phyloP scores from a whole-genome alignment of 2,329 filamentous ascomycete genomes.

The Penicillium brasilianum region DNA sequence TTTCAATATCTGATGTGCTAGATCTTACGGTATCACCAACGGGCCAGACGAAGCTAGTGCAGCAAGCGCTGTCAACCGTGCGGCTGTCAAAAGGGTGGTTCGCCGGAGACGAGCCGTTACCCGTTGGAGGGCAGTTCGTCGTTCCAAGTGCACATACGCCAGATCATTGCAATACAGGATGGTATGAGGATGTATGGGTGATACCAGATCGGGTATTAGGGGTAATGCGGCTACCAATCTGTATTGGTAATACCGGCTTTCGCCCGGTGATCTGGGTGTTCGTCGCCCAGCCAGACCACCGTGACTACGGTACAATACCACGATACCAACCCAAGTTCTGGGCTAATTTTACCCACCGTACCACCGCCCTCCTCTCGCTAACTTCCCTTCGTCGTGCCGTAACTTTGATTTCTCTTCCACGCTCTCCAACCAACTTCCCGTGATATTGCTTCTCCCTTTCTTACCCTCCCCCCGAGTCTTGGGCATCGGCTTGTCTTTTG shows the following conservation, averaged over 20 bases:
- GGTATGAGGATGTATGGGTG: neutral
- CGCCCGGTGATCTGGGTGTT: neutral
- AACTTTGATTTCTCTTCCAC: slow-evolving; percentile 10
- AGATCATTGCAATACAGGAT: neutral
- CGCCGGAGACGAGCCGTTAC: slow-evolving; percentile 3
- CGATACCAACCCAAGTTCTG: neutral
- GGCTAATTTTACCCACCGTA: neutral
- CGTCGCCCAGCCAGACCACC: neutral
- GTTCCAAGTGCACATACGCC: neutral
- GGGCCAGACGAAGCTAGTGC: neutral
- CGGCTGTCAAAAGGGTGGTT: slow-evolving; percentile 4
- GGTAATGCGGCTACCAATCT: neutral
- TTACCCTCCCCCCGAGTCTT: too few species aligned
- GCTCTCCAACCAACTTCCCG: neutral
- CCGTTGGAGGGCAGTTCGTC: neutral
- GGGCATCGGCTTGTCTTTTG: neutral
- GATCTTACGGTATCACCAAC: neutral
- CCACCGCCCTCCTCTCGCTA: slow-evolving; percentile 7
- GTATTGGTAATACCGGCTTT: neutral
- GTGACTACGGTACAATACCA: neutral
- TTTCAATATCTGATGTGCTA: too few species aligned
- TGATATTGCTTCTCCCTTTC: neutral
- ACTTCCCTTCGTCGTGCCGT: slow-evolving; percentile 1
- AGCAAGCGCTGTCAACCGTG: neutral
- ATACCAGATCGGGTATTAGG: neutral